Conservation (phyloP, 2,329 filamentous ascomycete species). For the Diplodia intermedia region DNA sequence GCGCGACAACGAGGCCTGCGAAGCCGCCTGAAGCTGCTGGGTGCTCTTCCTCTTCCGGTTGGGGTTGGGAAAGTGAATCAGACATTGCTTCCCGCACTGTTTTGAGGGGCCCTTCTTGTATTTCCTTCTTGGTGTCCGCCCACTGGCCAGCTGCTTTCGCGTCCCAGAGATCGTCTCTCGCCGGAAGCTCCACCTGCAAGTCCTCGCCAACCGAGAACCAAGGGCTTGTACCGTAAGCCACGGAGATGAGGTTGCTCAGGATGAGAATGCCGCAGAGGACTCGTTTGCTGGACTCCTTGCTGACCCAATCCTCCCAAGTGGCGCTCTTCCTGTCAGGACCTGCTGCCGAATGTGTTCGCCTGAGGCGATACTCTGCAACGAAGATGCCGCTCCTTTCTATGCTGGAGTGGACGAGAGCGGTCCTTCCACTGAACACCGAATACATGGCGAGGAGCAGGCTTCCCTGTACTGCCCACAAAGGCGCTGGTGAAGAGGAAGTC, state of each 20-base stretch:
- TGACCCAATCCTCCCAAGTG: constrained; percentile 42
- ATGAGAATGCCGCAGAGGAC: constrained; percentile 45
- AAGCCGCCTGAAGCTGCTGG: constrained; percentile 36
- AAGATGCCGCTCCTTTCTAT: constrained; percentile 37
- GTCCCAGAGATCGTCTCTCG: constrained; percentile 45
- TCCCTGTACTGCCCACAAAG: constrained; percentile 44
- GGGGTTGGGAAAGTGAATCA: constrained; percentile 39
- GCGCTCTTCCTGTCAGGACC: constrained; percentile 30
- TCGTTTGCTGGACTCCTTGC: constrained; percentile 43
- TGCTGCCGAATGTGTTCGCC: constrained; percentile 35
- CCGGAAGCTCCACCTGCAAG: constrained; percentile 45
- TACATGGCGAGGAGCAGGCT: constrained; percentile 41
- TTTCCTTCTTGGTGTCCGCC: constrained; percentile 28
- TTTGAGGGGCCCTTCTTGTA: constrained; percentile 27
- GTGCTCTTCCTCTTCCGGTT: constrained; percentile 31
- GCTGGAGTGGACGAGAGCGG: constrained; percentile 34
- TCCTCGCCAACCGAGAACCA: constrained; percentile 45
- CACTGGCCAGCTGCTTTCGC: constrained; percentile 41
- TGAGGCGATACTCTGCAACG: constrained; percentile 37
- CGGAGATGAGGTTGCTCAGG: constrained; percentile 43
- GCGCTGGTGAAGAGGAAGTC: constrained; percentile 34
- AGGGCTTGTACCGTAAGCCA: constrained; percentile 44
- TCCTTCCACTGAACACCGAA: constrained; percentile 42
- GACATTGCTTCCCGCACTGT: constrained; percentile 35
- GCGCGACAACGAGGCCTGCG: constrained; percentile 44